Conservation (phyloP, 2,329 filamentous ascomycete genomes). For the Penicillium digitatum region DNA sequence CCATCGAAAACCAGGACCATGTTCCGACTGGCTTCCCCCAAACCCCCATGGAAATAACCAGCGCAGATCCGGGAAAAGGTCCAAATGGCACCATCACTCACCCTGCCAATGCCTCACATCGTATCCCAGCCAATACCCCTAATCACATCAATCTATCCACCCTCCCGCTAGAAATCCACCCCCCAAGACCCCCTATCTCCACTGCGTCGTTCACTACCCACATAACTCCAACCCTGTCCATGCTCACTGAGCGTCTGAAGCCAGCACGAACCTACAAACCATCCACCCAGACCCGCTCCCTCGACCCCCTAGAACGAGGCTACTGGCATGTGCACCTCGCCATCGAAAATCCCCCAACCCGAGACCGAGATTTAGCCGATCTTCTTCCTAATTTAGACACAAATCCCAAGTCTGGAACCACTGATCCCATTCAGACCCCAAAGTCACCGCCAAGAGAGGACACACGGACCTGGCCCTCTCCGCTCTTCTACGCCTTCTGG, state of each 20-base stretch:
- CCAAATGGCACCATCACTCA: background rate
- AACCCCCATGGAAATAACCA: background rate
- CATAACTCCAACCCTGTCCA: slow-evolving; percentile 54
- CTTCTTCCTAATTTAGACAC: slow-evolving; percentile 21
- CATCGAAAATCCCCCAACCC: slow-evolving; percentile 39
- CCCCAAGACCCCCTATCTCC: slow-evolving; percentile 54
- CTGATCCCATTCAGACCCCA: background rate
- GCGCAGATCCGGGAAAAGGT: background rate
- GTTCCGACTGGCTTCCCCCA: background rate
- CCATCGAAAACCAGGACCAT: background rate
- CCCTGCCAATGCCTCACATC: background rate
- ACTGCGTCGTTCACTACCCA: slow-evolving; percentile 48
- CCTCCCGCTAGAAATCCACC: slow-evolving; percentile 45
- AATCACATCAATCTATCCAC: slow-evolving; percentile 1
- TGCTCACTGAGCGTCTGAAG: slow-evolving; percentile 53
- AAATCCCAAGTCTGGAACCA: slow-evolving; percentile 24
- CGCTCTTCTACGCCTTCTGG: slow-evolving; percentile 43
- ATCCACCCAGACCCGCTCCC: slow-evolving; percentile 44
- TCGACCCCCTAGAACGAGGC: slow-evolving; percentile 65
- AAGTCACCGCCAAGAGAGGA: slow-evolving; percentile 33
- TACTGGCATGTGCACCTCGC: slow-evolving; percentile 68
- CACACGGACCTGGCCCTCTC: slow-evolving; percentile 27
- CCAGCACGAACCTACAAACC: slow-evolving; percentile 55
- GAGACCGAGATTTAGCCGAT: slow-evolving; percentile 20
- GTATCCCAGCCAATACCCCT: background rate